Base-by-base conservation (phyloP, 2,329 filamentous ascomycete species). In the Alternaria postmessia region DNA sequence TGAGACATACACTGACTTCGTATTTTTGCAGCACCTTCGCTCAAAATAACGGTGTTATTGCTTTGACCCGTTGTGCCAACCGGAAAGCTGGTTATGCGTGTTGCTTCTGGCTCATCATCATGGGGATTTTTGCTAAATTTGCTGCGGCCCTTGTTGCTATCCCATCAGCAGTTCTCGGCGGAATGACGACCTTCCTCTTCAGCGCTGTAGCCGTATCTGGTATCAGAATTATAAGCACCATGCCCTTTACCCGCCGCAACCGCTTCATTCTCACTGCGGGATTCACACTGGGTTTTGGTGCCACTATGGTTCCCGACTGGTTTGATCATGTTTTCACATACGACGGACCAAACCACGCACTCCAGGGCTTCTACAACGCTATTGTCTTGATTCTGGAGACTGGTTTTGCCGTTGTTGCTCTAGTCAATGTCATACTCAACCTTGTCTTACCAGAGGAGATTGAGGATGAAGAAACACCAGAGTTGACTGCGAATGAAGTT, bases 61-160 rank as follows among this genome's bases (percentile, higher is more conserved):
- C n/a, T n/a, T n/a, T 95, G 44, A 95, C 92, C 0, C 86, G 91
- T 16, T 94, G 91, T 75, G 92, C 92, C 1, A 94, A 93, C 76
- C 87, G 92, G 54, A 90, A 88, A 47, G 92, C 91, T 5, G 92
- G 92, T 5, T 93, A 93, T 75, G 90, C 89, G 49, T 91, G 89
- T 73, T 93, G 87, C 75, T 83, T 91, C 70, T 93, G 93, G 82
- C 85, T 95, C 11, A 79, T 95, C 62, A 77, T 95, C 66, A 93
- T 93, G 87, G 92, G 92, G 16, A 81, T 95, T 62, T 93, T 94
- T 69, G 87, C 91, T 67, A 95, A 95, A 78, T 94, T 94, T 68
- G 91, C 91, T 0, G 92, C 92, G 1, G 86, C 91, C 0, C 86
- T 95, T 4, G 90, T 92, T 5, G 86, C 91, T 5, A 94, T 95